Percentiles rank a stretch among this genome's conserved stretches.
Conservation (phyloP, 768 basidiomycete genomes). For the Scleroderma bovista region DNA sequence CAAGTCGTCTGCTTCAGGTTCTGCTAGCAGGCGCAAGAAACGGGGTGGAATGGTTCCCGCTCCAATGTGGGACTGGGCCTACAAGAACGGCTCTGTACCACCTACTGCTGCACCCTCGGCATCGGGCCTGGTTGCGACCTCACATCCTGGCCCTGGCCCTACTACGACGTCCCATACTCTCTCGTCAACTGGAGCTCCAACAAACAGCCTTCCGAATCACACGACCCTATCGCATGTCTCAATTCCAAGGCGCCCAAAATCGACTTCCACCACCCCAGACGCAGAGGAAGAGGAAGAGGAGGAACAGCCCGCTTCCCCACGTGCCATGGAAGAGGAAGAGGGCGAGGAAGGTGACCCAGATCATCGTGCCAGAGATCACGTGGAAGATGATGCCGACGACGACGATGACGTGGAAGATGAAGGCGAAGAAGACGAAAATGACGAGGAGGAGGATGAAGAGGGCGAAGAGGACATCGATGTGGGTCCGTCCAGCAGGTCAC, state of each 20-base stretch:
- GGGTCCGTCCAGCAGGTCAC: neutral
- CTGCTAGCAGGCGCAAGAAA: slow-evolving; percentile 37
- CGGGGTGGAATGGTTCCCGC: slow-evolving; percentile 69
- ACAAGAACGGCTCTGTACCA: slow-evolving; percentile 35
- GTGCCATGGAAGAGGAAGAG: slow-evolving; percentile 62
- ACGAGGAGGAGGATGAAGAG: slow-evolving; percentile 9
- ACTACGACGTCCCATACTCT: slow-evolving; percentile 3
- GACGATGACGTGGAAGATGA: slow-evolving; percentile 12
- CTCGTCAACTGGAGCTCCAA: slow-evolving; percentile 3
- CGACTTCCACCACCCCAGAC: slow-evolving; percentile 18
- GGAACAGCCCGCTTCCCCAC: slow-evolving; percentile 40
- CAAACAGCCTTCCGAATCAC: neutral
- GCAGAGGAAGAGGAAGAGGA: slow-evolving; percentile 37
- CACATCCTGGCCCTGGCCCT: slow-evolving; percentile 1
- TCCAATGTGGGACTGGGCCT: slow-evolving; percentile 85
- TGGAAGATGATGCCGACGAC: slow-evolving; percentile 11
- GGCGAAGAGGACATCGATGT: slow-evolving; percentile 12
- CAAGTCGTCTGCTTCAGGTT: slow-evolving; percentile 3
- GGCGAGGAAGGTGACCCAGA: slow-evolving; percentile 43
- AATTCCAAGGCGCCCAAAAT: slow-evolving; percentile 3
- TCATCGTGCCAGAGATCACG: slow-evolving; percentile 12
- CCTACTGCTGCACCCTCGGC: slow-evolving; percentile 7
- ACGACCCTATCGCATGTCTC: slow-evolving; percentile 1
- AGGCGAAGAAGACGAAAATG: slow-evolving; percentile 14
- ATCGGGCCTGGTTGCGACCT: neutral